phyloP scores from a whole-genome alignment of 2,329 filamentous ascomycete species.

The Ploettnerulaceae sp. region DNA sequence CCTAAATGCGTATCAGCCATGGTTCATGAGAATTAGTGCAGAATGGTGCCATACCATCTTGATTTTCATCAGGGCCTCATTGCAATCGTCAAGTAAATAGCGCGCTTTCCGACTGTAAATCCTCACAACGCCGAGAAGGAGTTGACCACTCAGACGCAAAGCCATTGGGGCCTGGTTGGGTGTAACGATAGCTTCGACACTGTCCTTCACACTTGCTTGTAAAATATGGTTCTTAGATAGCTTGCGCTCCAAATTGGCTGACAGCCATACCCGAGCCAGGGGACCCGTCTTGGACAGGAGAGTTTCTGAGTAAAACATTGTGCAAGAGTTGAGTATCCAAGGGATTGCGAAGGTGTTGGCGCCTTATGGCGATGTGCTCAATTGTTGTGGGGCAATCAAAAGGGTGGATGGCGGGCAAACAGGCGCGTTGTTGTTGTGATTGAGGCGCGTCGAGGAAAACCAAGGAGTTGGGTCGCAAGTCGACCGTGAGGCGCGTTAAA shows the following conservation, averaged over 20 bases:
- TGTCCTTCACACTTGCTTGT: constrained; percentile 90
- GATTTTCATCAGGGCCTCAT: constrained; percentile 95
- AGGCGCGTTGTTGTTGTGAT: constrained; percentile 19
- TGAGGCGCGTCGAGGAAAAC: constrained; percentile 22
- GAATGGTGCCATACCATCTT: constrained; percentile 77
- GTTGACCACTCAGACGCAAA: constrained; percentile 85
- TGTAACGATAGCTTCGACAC: constrained; percentile 91
- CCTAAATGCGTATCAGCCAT: constrained; percentile 51
- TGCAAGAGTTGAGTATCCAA: constrained; percentile 27
- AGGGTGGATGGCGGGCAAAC: background rate
- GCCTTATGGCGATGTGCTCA: constrained; percentile 20
- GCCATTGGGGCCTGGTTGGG: constrained; percentile 93
- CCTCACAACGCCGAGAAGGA: constrained; percentile 89
- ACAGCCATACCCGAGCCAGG: constrained; percentile 95
- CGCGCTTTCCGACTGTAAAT: constrained; percentile 97
- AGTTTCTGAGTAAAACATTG: constrained; percentile 97
- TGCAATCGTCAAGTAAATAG: constrained; percentile 94
- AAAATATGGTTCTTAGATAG: constrained; percentile 94
- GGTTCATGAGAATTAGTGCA: background rate
- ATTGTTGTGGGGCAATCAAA: constrained; percentile 14
- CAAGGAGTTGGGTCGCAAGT: constrained; percentile 16
- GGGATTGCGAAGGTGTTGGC: constrained; percentile 23
- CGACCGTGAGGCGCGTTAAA: constrained; percentile 12
- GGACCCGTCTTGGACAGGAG: constrained; percentile 95
- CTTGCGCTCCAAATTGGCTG: constrained; percentile 96